A percentile compares a stretch with the other conserved stretches of the same genome.
Evolutionary conservation across 2,329 filamentous ascomycete genomes (phyloP).

Genomic region (Pseudopyricularia cyperi): DNA sequence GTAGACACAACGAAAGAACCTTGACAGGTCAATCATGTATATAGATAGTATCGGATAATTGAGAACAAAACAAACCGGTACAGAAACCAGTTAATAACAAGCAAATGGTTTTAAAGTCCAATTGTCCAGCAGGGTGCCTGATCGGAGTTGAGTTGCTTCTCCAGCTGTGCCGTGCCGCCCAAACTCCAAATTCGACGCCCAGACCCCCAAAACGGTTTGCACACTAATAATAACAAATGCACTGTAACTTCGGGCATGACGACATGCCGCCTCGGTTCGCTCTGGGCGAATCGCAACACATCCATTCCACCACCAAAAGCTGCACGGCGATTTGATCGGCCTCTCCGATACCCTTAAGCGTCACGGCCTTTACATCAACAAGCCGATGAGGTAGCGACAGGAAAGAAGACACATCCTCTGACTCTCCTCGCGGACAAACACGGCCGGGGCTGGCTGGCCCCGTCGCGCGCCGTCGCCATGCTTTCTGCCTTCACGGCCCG

Average conservation of each 20-base stretch:
- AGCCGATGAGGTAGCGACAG: not conserved
- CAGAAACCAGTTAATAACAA: no score
- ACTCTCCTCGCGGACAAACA: not conserved
- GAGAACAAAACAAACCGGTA: no score
- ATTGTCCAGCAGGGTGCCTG: no score
- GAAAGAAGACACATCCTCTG: not conserved
- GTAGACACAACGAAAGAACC: no score
- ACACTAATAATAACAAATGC: not conserved
- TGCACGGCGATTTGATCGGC: not conserved
- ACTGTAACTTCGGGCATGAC: not conserved
- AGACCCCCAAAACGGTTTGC: not conserved
- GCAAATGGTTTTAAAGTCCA: no score
- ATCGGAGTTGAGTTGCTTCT: not conserved
- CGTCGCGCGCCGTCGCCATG: slow-evolving; percentile 45
- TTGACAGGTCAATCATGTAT: no score
- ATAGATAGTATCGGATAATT: no score
- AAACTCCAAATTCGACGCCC: not conserved
- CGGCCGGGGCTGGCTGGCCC: not conserved
- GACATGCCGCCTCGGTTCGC: not conserved
- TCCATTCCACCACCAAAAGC: not conserved
- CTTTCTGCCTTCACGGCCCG: slow-evolving; percentile 95
- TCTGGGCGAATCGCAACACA: not conserved
- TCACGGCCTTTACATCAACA: no score
- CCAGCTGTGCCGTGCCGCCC: not conserved
- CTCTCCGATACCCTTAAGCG: no score